These are phyloP conservation scores for Fusarium avenaceum DNA, from an alignment of 2,329 filamentous ascomycete species.

Conservation along the genomic window DNA sequence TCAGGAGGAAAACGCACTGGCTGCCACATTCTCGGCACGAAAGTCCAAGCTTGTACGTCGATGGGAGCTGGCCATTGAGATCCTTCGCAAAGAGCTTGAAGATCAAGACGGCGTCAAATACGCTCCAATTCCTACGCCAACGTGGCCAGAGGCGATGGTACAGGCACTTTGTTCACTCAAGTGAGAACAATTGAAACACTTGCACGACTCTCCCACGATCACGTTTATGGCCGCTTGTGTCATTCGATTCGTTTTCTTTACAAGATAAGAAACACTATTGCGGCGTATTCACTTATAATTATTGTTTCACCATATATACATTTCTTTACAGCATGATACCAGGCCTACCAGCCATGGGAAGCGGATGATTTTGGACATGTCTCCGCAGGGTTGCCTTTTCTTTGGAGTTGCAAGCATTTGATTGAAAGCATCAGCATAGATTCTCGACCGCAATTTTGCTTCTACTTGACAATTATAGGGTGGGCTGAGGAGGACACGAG, in stretches of 20 bases:
- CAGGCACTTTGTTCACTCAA: conserved; percentile 1
- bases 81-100: conserved; percentile 68
- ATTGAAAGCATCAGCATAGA: conserved; percentile 31
- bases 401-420: conserved; percentile 26
- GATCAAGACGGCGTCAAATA: conserved; percentile 59
- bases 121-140: conserved; percentile 53
- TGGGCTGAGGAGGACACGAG: neutral
- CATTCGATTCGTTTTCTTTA: conserved; percentile 1
- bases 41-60: conserved; percentile 60
- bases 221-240: conserved; percentile 10
- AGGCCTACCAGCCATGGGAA: conserved; percentile 39
- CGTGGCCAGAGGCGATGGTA: conserved; percentile 50
- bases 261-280: conserved; percentile 4
- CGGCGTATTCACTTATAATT: conserved; percentile 16
- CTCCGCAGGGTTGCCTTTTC: conserved; percentile 25
- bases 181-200: conserved; percentile 3
- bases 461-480: conserved; percentile 9
- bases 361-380: conserved; percentile 24
- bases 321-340: conserved; percentile 45
- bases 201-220: neutral
- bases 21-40: conserved; percentile 60
- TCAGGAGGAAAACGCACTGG: conserved; percentile 65
- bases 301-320: conserved; percentile 11
- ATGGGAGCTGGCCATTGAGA: conserved; percentile 67
- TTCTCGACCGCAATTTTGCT: conserved; percentile 17